Evolutionary conservation across 2,329 filamentous ascomycete genomes (phyloP).

Genomic region (Botryosphaeria dothidea): DNA sequence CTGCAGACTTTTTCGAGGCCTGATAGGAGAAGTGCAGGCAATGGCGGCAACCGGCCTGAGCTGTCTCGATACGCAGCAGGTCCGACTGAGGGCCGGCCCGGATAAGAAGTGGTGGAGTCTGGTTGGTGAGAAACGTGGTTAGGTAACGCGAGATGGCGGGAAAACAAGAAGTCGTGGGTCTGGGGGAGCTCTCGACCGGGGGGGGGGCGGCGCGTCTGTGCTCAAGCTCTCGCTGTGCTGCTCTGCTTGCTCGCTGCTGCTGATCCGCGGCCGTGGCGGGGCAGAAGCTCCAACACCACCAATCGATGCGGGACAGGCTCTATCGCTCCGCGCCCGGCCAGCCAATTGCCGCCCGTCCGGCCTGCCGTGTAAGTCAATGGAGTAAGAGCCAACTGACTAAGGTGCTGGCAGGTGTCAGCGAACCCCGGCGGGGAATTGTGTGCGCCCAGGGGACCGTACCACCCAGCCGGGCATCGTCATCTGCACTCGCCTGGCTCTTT

Average conservation of each 20-base stretch:
- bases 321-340: neutral
- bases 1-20: neutral
- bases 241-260: neutral
- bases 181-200: neutral
- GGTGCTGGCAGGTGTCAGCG: neutral
- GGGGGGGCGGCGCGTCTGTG: neutral
- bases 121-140: constrained; percentile 3
- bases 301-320: neutral
- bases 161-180: neutral
- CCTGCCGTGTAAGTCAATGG: constrained; percentile 3
- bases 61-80: neutral
- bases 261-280: constrained; percentile 3
- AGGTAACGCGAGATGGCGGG: constrained; percentile 2
- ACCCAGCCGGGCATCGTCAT: neutral
- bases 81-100: neutral
- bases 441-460: neutral
- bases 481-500: neutral
- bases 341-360: neutral
- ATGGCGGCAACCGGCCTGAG: neutral
- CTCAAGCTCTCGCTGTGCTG: neutral
- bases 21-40: neutral
- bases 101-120: neutral
- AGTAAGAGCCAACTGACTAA: constrained; percentile 6
- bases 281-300: neutral
- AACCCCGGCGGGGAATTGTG: neutral